A percentile compares a stretch with the other conserved stretches of the same genome.
Conservation (phyloP, 192 early-diverging fungal genomes). For the Spizellomyces sp. region DNA sequence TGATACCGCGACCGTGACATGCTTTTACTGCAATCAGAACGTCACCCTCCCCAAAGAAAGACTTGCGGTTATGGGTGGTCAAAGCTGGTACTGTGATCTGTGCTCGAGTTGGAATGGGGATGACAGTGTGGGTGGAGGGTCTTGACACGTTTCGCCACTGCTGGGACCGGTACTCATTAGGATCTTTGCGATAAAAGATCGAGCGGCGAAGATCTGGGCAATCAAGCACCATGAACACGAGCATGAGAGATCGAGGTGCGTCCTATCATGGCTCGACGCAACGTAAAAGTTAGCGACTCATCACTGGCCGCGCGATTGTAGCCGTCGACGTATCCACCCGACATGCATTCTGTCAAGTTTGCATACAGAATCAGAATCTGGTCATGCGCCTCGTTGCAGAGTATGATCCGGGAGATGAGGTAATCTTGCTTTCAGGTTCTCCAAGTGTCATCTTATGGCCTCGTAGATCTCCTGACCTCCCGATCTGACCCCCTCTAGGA, state of each 20-base stretch:
- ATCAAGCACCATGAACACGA: too few relatives aligned
- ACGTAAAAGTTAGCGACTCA: not conserved
- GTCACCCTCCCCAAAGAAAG: slow-evolving; percentile 7
- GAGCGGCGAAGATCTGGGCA: not conserved
- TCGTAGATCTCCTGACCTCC: not conserved
- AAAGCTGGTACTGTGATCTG: slow-evolving; percentile 16
- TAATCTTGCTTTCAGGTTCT: not conserved
- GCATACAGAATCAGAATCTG: slow-evolving; percentile 29
- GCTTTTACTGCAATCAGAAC: slow-evolving; percentile 23
- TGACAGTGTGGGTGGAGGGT: not conserved
- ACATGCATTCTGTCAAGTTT: slow-evolving; percentile 10
- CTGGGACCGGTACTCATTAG: too few relatives aligned
- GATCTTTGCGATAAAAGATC: not conserved
- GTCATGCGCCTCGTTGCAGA: slow-evolving; percentile 17
- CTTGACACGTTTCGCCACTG: too few relatives aligned
- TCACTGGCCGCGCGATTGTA: not conserved
- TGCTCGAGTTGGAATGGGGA: slow-evolving; percentile 16
- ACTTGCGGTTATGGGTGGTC: not conserved
- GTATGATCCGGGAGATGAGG: slow-evolving; percentile 26
- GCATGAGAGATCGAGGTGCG: not conserved
- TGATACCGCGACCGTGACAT: not conserved
- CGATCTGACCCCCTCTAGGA: slow-evolving; percentile 2
- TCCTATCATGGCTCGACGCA: not conserved
- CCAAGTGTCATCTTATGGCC: not conserved
- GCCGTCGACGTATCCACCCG: not conserved